Evolutionary conservation across 176 grass and related monocot genomes (phyloP), one percentile per base, ranked within the genome.

Genomic region (Musa schizocarpa): DNA sequence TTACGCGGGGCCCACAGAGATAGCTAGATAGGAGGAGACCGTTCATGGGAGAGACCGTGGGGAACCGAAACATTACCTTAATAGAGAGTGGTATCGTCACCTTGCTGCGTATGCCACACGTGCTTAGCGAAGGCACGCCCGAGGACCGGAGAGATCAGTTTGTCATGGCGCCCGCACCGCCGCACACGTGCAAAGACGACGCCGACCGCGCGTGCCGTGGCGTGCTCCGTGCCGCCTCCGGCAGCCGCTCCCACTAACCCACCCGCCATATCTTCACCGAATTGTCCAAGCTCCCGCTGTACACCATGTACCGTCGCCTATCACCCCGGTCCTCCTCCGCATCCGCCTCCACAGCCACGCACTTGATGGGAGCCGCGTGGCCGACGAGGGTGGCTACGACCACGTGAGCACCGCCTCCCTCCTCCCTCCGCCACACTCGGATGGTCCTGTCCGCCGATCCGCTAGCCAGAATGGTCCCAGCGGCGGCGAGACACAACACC

Each of bases 231-330:
- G 6, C 1, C 11, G 20, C 71, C 51, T 56, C 50, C 9, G 16
- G 57, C n/a, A 7, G 7, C 3, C n/a, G 2, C 29, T 52, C 63
- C 0, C 63, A 21, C 54, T 80, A 83, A 29, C 69, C 21, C 13
- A 92, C 65, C 22, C 81, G 71, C 86, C 90, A 92, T 59, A 86
- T 80, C 71, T 92, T 92, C 29, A 92, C 76, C 0, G 78, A 86
- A 7, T 80, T 77, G 74, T 92, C 89, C 49, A 79, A 62, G 81
- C 89, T 79, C 27, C 86, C 83, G 49, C 86, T 92, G 66, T 92
- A 92, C 83, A 92, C 76, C 43, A 88, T 80, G 56, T 80, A 82
- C 13, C 80, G 56, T 12, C 69, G 76, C 24, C 75, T 48, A 24
- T 53, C 72, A 9, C 21, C 27, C 25, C 0, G 7, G 34, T 43